Evolutionary conservation across 306 rosid genomes (phyloP).

Genomic region (Sindora glabra): DNA sequence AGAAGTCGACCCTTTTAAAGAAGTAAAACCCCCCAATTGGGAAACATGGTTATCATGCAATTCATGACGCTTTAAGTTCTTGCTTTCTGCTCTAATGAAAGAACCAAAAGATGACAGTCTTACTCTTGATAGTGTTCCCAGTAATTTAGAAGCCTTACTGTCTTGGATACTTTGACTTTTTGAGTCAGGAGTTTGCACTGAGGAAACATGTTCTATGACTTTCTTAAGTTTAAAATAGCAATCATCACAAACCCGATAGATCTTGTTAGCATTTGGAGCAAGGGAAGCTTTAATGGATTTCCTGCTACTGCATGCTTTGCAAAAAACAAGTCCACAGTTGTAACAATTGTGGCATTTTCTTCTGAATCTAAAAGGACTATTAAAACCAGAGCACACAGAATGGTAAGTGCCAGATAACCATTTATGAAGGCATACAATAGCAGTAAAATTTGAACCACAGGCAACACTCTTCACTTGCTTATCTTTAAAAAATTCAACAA

Average conservation of each 20-base stretch:
- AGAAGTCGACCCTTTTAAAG: slow-evolving; percentile 39
- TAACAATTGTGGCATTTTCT: slow-evolving; percentile 96
- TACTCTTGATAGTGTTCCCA: slow-evolving; percentile 50
- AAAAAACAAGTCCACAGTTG: slow-evolving; percentile 90
- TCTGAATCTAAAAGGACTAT: slow-evolving; percentile 73
- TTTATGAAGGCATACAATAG: slow-evolving; percentile 79
- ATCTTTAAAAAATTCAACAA: slow-evolving; percentile 58
- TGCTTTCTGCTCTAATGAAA: slow-evolving; percentile 37
- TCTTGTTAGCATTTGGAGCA: slow-evolving; percentile 70
- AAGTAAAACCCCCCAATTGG: slow-evolving; percentile 29
- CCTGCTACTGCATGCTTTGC: slow-evolving; percentile 81
- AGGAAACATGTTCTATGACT: slow-evolving; percentile 38
- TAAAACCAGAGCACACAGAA: slow-evolving; percentile 73
- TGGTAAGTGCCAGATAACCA: slow-evolving; percentile 80
- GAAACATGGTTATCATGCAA: slow-evolving; percentile 37
- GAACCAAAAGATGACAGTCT: slow-evolving; percentile 82
- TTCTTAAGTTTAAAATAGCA: slow-evolving; percentile 68
- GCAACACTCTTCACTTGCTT: slow-evolving; percentile 66
- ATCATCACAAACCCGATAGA: slow-evolving; percentile 84
- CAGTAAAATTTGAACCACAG: slow-evolving; percentile 92
- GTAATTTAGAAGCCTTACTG: slow-evolving; percentile 36
- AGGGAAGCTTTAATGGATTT: slow-evolving; percentile 82
- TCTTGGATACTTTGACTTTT: slow-evolving; percentile 37
- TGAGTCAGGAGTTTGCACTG: slow-evolving; percentile 30
- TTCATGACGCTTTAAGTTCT: slow-evolving; percentile 36